Evolutionary conservation across 1,139 yeast genomes (phyloP).

Genomic region (Scheffersomyces lignicola): DNA sequence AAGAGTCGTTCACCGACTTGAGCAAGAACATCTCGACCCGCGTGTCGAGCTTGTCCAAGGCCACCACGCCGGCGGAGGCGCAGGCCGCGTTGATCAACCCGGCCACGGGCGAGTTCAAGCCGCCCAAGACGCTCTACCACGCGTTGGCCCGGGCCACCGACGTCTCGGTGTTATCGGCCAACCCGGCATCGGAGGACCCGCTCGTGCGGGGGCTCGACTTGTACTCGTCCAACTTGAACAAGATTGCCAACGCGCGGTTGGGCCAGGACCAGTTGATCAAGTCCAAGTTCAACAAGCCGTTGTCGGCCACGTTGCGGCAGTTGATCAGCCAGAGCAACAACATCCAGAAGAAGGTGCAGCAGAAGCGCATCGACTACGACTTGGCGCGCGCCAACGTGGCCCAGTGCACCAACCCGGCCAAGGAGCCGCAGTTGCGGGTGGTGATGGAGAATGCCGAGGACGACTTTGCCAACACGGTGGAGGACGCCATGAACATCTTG

Average conservation of each 20-base stretch:
- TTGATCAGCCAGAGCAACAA: conserved; percentile 65
- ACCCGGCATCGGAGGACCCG: conserved; percentile 49
- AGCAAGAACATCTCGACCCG: conserved; percentile 67
- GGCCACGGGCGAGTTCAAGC: conserved; percentile 51
- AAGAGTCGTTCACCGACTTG: conserved; percentile 74
- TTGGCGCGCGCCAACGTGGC: conserved; percentile 69
- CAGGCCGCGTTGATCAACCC: conserved; percentile 70
- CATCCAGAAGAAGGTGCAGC: conserved; percentile 76
- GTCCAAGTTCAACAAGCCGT: conserved; percentile 67
- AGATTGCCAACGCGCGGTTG: conserved; percentile 80
- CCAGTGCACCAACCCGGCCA: conserved; percentile 68
- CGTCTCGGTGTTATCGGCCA: conserved; percentile 48
- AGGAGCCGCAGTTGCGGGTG: conserved; percentile 72
- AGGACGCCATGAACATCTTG: conserved; percentile 84
- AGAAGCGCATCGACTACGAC: conserved; percentile 78
- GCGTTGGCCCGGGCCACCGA: conserved; percentile 79
- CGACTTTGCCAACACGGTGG: conserved; percentile 87
- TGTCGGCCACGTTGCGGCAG: conserved; percentile 62
- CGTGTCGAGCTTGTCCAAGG: conserved; percentile 69
- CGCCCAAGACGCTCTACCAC: conserved; percentile 83
- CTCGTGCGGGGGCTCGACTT: conserved; percentile 44
- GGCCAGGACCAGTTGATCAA: conserved; percentile 79
- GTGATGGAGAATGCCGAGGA: conserved; percentile 86
- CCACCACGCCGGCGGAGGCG: conserved; percentile 79
- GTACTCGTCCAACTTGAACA: conserved; percentile 48